Conservation (phyloP, 2,329 filamentous ascomycete species). For the Stagonosporopsis vannaccii region DNA sequence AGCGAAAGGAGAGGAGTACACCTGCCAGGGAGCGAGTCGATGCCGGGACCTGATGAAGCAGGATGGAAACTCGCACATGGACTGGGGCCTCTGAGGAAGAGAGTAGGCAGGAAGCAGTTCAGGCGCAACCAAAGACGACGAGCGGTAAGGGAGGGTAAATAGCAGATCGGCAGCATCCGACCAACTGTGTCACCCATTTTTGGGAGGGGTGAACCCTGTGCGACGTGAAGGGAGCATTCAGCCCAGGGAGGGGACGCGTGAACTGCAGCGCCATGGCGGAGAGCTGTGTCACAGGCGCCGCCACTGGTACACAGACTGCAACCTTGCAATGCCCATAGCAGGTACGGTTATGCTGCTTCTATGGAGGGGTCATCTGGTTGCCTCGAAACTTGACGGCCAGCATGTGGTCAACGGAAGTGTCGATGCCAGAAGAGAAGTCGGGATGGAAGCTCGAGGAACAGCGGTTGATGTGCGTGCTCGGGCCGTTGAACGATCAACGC, state of each 20-base stretch:
- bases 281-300: slow-evolving; percentile 39
- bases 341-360: slow-evolving; percentile 27
- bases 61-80: slow-evolving; percentile 31
- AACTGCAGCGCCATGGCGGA: slow-evolving; percentile 33
- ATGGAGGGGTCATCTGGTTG: slow-evolving; percentile 20
- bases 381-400: slow-evolving; percentile 23
- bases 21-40: slow-evolving; percentile 27
- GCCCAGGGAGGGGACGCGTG: slow-evolving; percentile 33
- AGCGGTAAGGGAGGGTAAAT: slow-evolving; percentile 44
- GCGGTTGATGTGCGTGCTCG: slow-evolving; percentile 19
- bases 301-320: slow-evolving; percentile 44
- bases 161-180: slow-evolving; percentile 31
- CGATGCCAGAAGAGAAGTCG: slow-evolving; percentile 2
- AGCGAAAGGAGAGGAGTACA: slow-evolving; percentile 34
- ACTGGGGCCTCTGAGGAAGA: slow-evolving; percentile 27
- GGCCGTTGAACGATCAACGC: slow-evolving; percentile 4
- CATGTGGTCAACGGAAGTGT: slow-evolving; percentile 19
- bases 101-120: slow-evolving; percentile 36
- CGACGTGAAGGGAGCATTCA: slow-evolving; percentile 36
- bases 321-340: slow-evolving; percentile 40
- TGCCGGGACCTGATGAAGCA: slow-evolving; percentile 33
- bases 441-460: slow-evolving; percentile 10
- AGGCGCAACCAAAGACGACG: slow-evolving; percentile 28
- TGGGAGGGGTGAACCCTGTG: slow-evolving; percentile 36
- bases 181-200: slow-evolving; percentile 30